Percentiles rank a stretch among this genome's conserved stretches.
phyloP scores from a whole-genome alignment of 1,284 basidiomycete genomes.

The Chalciporus sp. region DNA sequence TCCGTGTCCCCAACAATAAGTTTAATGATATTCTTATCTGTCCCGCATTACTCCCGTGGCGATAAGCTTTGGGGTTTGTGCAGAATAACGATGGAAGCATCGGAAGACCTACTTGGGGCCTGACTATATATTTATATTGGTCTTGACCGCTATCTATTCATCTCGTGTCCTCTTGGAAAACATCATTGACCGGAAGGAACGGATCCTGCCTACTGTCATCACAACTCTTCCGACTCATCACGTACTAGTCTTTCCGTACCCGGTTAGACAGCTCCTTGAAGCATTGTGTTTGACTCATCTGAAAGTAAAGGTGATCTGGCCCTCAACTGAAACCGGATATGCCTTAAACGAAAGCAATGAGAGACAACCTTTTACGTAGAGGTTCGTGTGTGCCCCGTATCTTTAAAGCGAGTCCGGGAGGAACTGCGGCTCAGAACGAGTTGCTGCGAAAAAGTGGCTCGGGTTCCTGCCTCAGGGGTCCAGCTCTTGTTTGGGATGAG shows the following conservation, averaged over 20 bases:
- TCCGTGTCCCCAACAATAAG: not conserved
- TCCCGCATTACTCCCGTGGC: constrained; percentile 19
- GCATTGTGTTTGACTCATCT: not conserved
- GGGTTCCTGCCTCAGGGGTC: not conserved
- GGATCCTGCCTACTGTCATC: not conserved
- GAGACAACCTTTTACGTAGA: constrained; percentile 18
- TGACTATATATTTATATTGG: not conserved
- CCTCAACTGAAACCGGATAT: not conserved
- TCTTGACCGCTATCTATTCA: constrained; percentile 4
- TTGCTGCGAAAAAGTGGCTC: not conserved
- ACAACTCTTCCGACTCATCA: not conserved
- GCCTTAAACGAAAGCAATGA: not conserved
- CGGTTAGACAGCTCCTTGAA: not conserved
- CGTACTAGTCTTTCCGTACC: not conserved
- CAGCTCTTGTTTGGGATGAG: not conserved
- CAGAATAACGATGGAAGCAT: constrained; percentile 7
- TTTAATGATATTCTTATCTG: constrained; percentile 7
- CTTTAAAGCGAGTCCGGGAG: not conserved
- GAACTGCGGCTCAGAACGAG: not conserved
- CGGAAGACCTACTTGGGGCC: not conserved
- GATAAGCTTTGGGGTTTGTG: constrained; percentile 16
- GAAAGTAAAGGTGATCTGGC: constrained; percentile 2
- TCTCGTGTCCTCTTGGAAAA: not conserved
- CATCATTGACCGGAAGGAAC: not conserved
- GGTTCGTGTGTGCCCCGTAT: not conserved